Evolutionary conservation across 2,329 filamentous ascomycete species (phyloP).

Genomic region (Hypocreales sp.): DNA sequence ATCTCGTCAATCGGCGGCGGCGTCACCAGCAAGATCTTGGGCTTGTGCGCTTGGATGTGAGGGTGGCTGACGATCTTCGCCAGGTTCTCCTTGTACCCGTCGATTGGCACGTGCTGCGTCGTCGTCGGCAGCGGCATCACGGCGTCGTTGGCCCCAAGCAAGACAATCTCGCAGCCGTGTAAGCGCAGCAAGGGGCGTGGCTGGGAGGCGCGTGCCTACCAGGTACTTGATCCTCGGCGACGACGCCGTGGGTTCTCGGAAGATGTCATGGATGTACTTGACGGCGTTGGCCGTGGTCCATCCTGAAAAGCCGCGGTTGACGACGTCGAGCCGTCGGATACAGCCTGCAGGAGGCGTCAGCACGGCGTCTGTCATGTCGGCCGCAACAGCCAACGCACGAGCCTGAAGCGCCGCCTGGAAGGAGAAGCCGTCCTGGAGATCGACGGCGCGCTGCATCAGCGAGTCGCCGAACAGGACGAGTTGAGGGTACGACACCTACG

Average conservation of each 20-base stretch:
- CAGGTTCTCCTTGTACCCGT: constrained; percentile 60
- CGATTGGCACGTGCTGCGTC: constrained; percentile 64
- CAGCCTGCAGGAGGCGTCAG: constrained; percentile 47
- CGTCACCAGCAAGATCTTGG: constrained; percentile 62
- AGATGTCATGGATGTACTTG: constrained; percentile 50
- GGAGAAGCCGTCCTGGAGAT: constrained; percentile 51
- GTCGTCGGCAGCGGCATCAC: constrained; percentile 46
- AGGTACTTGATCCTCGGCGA: constrained; percentile 51
- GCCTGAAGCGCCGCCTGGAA: constrained; percentile 58
- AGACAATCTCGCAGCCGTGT: constrained; percentile 40
- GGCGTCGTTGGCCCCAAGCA: constrained; percentile 87
- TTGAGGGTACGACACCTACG: constrained; percentile 48
- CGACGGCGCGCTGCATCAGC: constrained; percentile 56
- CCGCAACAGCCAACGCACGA: no score
- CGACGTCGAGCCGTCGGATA: constrained; percentile 62
- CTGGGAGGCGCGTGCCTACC: no score
- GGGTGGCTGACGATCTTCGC: constrained; percentile 57
- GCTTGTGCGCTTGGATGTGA: constrained; percentile 50
- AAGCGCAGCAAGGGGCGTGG: no score
- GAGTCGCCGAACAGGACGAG: constrained; percentile 83
- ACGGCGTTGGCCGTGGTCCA: constrained; percentile 71
- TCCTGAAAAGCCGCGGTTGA: constrained; percentile 78
- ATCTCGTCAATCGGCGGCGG: constrained; percentile 76
- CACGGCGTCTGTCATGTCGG: no score
- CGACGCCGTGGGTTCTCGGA: constrained; percentile 45